A percentile compares a stretch with the other conserved stretches of the same genome.
These are phyloP conservation scores for Nakaseomyces kungkrabaensis DNA, from an alignment of 1,139 yeast genomes.

Conservation along the genomic window DNA sequence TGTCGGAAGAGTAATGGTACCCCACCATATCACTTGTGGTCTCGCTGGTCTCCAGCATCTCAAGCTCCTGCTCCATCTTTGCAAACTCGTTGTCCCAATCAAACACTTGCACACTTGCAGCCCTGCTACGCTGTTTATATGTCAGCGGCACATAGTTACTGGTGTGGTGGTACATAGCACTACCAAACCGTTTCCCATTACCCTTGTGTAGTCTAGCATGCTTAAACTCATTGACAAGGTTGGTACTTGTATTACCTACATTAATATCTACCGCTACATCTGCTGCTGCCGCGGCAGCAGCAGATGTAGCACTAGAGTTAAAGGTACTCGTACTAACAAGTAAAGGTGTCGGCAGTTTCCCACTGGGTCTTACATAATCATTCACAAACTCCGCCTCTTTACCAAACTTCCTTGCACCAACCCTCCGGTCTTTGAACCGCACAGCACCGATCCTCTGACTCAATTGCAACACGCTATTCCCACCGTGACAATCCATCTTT, in stretches of 20 bases:
- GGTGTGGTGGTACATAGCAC: neutral
- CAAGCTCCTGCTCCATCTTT: neutral
- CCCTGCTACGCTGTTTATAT: too few relatives aligned
- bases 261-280: too few relatives aligned
- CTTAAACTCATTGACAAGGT: neutral
- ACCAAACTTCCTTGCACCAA: neutral
- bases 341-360: neutral
- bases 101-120: neutral
- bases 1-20: constrained; percentile 1
- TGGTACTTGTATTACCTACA: neutral
- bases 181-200: neutral
- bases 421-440: neutral
- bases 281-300: too few relatives aligned
- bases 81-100: constrained; percentile 3
- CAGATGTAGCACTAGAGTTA: too few relatives aligned
- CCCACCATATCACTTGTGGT: neutral
- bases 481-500: constrained; percentile 1
- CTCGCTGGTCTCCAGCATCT: neutral
- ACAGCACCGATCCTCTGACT: neutral
- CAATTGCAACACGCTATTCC: constrained; percentile 2
- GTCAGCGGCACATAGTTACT: neutral
- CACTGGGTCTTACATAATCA: neutral
- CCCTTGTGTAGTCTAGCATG: neutral
- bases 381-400: neutral
- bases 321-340: too few relatives aligned